Percentiles rank a stretch among this genome's conserved stretches.
Conservation (phyloP, 1,284 basidiomycete genomes). For the Trametes versicolor region DNA sequence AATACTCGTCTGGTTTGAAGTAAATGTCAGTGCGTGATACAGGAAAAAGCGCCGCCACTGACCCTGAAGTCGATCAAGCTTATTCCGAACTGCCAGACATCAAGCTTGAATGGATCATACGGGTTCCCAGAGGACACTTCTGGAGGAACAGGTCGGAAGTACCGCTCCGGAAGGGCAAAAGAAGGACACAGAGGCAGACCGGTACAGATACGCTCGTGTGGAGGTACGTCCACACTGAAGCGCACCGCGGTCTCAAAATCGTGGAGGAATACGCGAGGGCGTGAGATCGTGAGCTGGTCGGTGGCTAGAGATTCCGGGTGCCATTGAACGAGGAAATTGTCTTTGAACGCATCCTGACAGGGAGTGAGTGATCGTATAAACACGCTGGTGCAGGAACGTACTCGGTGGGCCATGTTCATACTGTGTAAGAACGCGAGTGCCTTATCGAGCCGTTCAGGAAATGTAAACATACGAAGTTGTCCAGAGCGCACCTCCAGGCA, state of each 20-base stretch:
- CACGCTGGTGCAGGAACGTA: neutral
- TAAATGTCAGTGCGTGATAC: neutral
- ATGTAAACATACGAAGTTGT: too few species aligned
- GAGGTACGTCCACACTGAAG: slow-evolving; percentile 19
- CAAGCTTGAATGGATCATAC: slow-evolving; percentile 43
- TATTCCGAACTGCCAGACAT: slow-evolving; percentile 43
- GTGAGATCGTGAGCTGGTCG: neutral
- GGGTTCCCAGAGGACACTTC: slow-evolving; percentile 31
- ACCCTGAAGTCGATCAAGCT: slow-evolving; percentile 30
- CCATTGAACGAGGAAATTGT: slow-evolving; percentile 29
- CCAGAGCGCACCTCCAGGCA: slow-evolving; percentile 36
- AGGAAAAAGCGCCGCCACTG: neutral
- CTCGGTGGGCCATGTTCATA: slow-evolving; percentile 9
- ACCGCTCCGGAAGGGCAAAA: slow-evolving; percentile 18
- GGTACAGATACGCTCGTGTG: slow-evolving; percentile 21
- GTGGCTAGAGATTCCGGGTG: slow-evolving; percentile 11
- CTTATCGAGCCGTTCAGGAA: neutral
- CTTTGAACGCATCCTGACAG: slow-evolving; percentile 25
- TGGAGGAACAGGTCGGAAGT: slow-evolving; percentile 32
- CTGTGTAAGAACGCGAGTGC: slow-evolving; percentile 8
- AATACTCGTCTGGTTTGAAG: neutral
- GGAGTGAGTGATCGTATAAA: neutral
- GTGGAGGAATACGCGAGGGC: slow-evolving; percentile 23
- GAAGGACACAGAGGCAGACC: slow-evolving; percentile 12
- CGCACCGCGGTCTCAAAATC: slow-evolving; percentile 24